Conservation (phyloP, 345 rosid genomes). For the Acer yangbiense region DNA sequence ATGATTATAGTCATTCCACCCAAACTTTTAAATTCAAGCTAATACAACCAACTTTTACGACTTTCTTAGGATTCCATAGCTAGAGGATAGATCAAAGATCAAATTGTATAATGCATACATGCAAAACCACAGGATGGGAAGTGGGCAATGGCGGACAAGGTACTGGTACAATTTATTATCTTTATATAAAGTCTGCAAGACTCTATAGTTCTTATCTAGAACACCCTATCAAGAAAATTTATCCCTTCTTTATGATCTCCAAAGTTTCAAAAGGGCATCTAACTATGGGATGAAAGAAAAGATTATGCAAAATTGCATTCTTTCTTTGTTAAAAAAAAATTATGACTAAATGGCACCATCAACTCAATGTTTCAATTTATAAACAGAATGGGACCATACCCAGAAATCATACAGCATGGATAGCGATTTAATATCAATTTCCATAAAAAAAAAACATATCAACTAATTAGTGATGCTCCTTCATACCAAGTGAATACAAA, state of each 20-base stretch:
- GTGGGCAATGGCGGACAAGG: background rate
- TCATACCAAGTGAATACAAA: background rate
- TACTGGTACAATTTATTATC: background rate
- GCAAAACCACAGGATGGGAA: background rate
- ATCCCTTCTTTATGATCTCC: background rate
- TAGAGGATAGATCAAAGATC: background rate
- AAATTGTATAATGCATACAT: background rate
- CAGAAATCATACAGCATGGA: background rate
- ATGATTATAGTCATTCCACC: slow-evolving; percentile 10
- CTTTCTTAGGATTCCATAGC: background rate
- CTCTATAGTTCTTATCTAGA: slow-evolving; percentile 2
- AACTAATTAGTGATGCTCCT: background rate
- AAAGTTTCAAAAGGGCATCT: slow-evolving; percentile 8
- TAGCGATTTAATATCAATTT: background rate
- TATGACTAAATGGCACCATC: background rate
- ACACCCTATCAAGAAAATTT: background rate
- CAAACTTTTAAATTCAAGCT: slow-evolving; percentile 2
- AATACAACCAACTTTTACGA: background rate
- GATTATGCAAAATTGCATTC: background rate
- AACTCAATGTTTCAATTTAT: background rate
- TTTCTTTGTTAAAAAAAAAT: background rate
- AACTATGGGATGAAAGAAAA: background rate
- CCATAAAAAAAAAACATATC: background rate
- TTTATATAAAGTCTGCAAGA: background rate
- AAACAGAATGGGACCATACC: background rate